Evolutionary conservation across 2,329 filamentous ascomycete genomes (phyloP), one percentile per base, ranked within the genome.

Genomic region (Phaeophleospora eucalypticola): DNA sequence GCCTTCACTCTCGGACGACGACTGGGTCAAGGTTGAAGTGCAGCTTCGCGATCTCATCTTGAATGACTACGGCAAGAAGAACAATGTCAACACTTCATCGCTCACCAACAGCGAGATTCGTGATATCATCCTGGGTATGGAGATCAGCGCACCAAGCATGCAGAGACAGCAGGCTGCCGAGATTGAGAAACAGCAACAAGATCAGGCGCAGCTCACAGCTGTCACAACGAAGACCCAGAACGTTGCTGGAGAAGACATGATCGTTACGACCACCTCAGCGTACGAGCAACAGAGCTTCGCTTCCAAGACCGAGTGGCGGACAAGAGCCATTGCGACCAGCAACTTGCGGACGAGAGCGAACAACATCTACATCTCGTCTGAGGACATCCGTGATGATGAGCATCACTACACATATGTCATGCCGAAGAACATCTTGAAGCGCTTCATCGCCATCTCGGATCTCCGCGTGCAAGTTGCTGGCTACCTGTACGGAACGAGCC

Each of bases 21-120:
- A 95, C 54, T 98, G 93, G 93, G 93, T 98, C 71, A 96, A 96
- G 80, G 89, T 98, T n/a, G 93, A 98, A 76, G 89, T 89, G 37
- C 88, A 95, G 65, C 76, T 98, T 35, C 85, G 93, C 67, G 93
- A 98, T 75, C 75, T 98, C 56, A 98, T 98, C 61, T 67, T 98
- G 58, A 96, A 97, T 58, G 93, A 98, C 66, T 98, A 98, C 66
- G 93, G 93, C 65, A 98, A 97, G 81, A 98, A 98, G 80, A 98
- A 98, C 76, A 98, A 97, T 60, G 93, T 98, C 74, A 98, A 98
- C 61, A 91, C 93, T 10, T 94, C 94, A 14, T 95, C 89, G 67
- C 77, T 98, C 70, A 98, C 93, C 1, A 95, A 83, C 65, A 95
- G 87, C 61, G 93, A 98, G 80, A 93, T 98, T 41, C 84, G 93